Base-by-base conservation (phyloP, 345 rosid genomes). In the Euphorbia tirucalli region DNA sequence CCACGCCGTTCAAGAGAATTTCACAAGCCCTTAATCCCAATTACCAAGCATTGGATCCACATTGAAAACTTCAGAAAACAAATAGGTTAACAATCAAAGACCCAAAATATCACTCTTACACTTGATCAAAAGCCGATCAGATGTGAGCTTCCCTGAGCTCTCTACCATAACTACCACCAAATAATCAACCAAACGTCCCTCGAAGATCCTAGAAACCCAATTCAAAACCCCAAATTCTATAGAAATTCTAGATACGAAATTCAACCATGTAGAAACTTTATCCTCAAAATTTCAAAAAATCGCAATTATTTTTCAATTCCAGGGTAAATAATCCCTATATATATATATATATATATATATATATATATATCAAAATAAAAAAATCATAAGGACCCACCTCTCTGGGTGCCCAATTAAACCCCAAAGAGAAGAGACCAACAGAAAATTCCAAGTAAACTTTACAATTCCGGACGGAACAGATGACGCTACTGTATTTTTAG, bases 1-100 rank as follows among this genome's bases (percentile, higher is more conserved):
- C 44, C 64, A 32, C 72, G 15, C 25, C 67, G 55, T 7, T 69
- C 14, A 7, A 37, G 44, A 52, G 68, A 69, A 59, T 19, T 57
- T 31, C 48, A 59, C 48, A 50, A 57, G 31, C 61, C 27, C 22
- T 55, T 24, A 69, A 63, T 72, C 73, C 73, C 70, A 71, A 63
- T 46, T 67, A 61, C 59, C 41, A 65, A 58, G 41, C 22, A 39
- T 52, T 31, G 60, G 68, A 68, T 72, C 65, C 56, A 75, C 35
- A 50, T 32, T 56, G 31, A 25, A 7, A 25, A 7, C 48, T 56
- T 9, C 35, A 9, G 7, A 55, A 43, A 32, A 59, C 35, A 66
- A 65, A 43, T 59, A 11, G n/a, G n/a, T 52, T 52, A 50, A 52
- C 50, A 46, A 31, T 4, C 15, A 69, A 18, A 52, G 28, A 59